A percentile compares a stretch with the other conserved stretches of the same genome.
Conservation (phyloP, 2,329 filamentous ascomycete genomes). For the Cladosporium austrohemisphaericum region DNA sequence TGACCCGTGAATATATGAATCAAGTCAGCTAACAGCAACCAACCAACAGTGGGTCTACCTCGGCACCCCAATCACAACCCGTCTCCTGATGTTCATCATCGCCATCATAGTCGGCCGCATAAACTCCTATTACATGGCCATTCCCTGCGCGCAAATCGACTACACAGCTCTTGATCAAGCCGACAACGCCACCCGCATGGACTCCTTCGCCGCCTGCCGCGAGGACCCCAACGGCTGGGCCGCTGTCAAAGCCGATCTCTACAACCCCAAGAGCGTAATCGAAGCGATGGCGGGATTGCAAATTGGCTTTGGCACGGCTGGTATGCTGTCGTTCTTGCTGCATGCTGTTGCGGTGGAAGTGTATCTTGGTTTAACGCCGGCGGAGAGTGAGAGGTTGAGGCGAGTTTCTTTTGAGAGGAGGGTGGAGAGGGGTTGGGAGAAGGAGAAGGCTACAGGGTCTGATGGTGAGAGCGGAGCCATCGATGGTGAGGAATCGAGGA, state of each 20-base stretch:
- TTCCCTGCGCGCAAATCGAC: constrained; percentile 50
- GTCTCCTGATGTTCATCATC: constrained; percentile 46
- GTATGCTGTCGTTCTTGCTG: constrained; percentile 52
- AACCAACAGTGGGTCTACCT: neutral
- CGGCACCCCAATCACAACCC: constrained; percentile 50
- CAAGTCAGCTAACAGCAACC: neutral
- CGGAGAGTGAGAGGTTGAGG: constrained; percentile 52
- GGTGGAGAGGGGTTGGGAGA: constrained; percentile 49
- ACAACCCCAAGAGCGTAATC: constrained; percentile 20
- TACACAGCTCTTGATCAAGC: constrained; percentile 30
- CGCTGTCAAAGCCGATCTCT: constrained; percentile 27
- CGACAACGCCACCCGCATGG: constrained; percentile 20
- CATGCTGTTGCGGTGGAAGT: constrained; percentile 44
- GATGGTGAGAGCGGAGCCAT: neutral
- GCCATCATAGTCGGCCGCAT: constrained; percentile 39
- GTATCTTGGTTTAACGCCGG: constrained; percentile 52
- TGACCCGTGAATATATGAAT: neutral
- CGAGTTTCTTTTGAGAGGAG: constrained; percentile 55
- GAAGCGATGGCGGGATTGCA: constrained; percentile 44
- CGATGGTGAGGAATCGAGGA: neutral
- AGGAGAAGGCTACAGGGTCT: constrained; percentile 19
- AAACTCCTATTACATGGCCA: constrained; percentile 34
- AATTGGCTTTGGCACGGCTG: constrained; percentile 49
- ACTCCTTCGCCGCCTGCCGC: constrained; percentile 46
- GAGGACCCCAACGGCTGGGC: constrained; percentile 37